Conservation (phyloP, 441 rosid genomes). For the Metrosideros polymorpha region DNA sequence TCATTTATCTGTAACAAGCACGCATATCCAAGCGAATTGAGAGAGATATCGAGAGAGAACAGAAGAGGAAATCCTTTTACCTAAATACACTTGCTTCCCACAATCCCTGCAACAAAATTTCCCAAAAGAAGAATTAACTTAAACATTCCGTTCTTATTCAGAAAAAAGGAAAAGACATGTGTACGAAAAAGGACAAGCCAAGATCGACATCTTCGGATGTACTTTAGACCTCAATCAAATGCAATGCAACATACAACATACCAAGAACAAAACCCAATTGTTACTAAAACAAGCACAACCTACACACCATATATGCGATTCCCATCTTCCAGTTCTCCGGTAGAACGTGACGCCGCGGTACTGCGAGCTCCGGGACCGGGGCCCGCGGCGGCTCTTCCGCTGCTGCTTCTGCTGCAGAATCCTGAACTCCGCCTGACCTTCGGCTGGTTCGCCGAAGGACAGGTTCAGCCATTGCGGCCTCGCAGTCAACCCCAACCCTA, state of each 20-base stretch:
- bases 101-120: slow-evolving; percentile 39
- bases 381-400: slow-evolving; percentile 62
- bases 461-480: slow-evolving; percentile 53
- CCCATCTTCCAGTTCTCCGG: slow-evolving; percentile 74
- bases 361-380: slow-evolving; percentile 63
- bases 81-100: slow-evolving; percentile 67
- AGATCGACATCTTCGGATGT: neutral
- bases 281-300: neutral
- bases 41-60: neutral
- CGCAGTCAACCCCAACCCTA: slow-evolving; percentile 7
- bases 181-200: neutral
- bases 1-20: neutral
- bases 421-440: slow-evolving; percentile 17
- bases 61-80: slow-evolving; percentile 14
- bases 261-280: neutral
- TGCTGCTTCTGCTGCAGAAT: slow-evolving; percentile 33
- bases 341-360: slow-evolving; percentile 73
- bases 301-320: slow-evolving; percentile 62
- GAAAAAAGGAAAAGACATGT: neutral
- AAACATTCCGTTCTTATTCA: neutral
- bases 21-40: neutral
- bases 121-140: neutral
- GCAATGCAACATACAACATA: neutral
- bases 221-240: neutral
- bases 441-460: slow-evolving; percentile 19